These are phyloP conservation scores for Petrea volubilis DNA, from an alignment of 257 asterid genomes.

Conservation along the genomic window DNA sequence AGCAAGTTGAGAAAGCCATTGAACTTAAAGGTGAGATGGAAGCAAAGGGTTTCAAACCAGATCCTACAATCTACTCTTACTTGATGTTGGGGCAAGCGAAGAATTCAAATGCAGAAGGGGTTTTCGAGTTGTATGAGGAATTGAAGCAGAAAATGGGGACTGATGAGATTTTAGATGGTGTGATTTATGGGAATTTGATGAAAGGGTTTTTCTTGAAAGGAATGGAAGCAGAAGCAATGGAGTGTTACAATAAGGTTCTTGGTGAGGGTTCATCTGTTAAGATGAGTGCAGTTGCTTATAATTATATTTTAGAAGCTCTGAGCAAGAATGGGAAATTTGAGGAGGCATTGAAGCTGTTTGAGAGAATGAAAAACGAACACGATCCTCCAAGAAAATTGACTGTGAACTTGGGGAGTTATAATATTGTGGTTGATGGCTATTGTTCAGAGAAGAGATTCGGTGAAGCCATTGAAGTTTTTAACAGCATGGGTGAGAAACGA, in stretches of 20 bases:
- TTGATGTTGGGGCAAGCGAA: conserved; percentile 75
- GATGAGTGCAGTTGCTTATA: conserved; percentile 75
- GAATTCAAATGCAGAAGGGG: conserved; percentile 51
- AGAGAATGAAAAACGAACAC: conserved; percentile 77
- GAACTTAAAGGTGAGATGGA: conserved; percentile 74
- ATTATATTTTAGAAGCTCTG: conserved; percentile 76
- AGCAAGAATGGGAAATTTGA: conserved; percentile 80
- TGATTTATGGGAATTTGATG: conserved; percentile 80
- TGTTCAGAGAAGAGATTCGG: conserved; percentile 62
- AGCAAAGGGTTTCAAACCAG: conserved; percentile 60
- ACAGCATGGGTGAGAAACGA: conserved; percentile 77
- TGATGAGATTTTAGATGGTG: conserved; percentile 60
- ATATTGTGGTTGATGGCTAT: conserved; percentile 80
- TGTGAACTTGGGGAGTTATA: conserved; percentile 85
- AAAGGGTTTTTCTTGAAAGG: conserved; percentile 86
- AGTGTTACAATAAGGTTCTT: conserved; percentile 58
- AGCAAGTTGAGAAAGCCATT: conserved; percentile 60
- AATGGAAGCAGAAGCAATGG: conserved; percentile 86
- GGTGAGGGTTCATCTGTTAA: conserved; percentile 52
- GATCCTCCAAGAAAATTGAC: conserved; percentile 73
- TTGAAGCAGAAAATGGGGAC: conserved; percentile 74
- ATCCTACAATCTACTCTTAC: conserved; percentile 62
- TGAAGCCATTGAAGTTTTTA: conserved; percentile 73
- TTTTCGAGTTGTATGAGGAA: conserved; percentile 73
- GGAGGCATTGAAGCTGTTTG: conserved; percentile 76